Percentiles rank a stretch among this genome's conserved stretches.
phyloP scores from a whole-genome alignment of 1,139 yeast genomes.

The Saccharomyces hybrid region DNA sequence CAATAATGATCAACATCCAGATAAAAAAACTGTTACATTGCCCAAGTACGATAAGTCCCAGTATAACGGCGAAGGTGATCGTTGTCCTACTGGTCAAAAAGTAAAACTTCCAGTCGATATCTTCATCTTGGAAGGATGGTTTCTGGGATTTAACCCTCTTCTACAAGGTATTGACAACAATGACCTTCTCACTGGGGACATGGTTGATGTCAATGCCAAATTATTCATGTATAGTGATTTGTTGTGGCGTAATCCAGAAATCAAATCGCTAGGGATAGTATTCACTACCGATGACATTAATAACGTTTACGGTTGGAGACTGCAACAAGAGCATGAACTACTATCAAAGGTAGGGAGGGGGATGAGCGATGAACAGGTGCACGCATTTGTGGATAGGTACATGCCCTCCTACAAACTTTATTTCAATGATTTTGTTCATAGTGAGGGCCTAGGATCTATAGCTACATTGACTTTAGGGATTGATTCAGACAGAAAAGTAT shows the following conservation, averaged over 20 bases:
- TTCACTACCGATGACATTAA: conserved; percentile 50
- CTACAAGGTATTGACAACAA: conserved; percentile 22
- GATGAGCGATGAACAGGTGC: conserved; percentile 70
- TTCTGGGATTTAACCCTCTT: conserved; percentile 62
- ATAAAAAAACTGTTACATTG: conserved; percentile 17
- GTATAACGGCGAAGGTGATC: conserved; percentile 73
- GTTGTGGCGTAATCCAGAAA: conserved; percentile 56
- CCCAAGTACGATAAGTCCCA: conserved; percentile 78
- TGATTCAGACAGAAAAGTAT: conserved; percentile 19
- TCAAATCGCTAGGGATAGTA: conserved; percentile 53
- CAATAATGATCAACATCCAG: conserved; percentile 1
- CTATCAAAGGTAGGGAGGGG: conserved; percentile 54
- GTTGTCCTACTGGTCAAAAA: conserved; percentile 35
- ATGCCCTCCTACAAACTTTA: conserved; percentile 80
- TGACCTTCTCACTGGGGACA: conserved; percentile 17
- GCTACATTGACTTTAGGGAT: conserved; percentile 27
- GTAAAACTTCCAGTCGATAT: conserved; percentile 46
- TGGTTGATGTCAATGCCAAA: conserved; percentile 42
- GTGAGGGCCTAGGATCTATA: conserved; percentile 22
- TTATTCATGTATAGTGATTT: conserved; percentile 45
- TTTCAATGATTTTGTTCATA: conserved; percentile 38
- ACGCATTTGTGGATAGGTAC: conserved; percentile 65
- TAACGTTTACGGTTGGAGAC: conserved; percentile 74
- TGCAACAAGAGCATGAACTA: conserved; percentile 73
- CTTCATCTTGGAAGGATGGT: conserved; percentile 90